Evolutionary conservation across 2,329 filamentous ascomycete species (phyloP).

Genomic region (Diaporthe capsici): DNA sequence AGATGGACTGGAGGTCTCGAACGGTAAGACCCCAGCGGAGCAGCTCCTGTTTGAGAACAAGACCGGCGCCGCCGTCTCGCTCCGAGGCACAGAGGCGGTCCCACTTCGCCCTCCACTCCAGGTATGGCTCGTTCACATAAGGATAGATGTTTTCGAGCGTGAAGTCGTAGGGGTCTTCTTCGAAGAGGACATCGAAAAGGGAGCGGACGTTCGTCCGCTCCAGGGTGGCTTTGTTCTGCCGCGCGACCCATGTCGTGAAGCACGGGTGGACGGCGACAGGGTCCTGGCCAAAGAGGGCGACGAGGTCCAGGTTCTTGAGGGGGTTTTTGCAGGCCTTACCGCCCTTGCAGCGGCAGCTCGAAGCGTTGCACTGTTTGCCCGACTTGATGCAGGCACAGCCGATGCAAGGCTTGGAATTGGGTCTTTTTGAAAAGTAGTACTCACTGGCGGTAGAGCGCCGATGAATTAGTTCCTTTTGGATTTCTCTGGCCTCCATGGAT

Average conservation of each 20-base stretch:
- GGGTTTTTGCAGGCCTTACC: slow-evolving; percentile 21
- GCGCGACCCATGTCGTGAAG: slow-evolving; percentile 34
- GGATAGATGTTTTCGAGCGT: background rate
- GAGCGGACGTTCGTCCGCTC: slow-evolving; percentile 3
- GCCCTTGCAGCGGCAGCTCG: slow-evolving; percentile 31
- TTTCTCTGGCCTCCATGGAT: background rate
- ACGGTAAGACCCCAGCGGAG: slow-evolving; percentile 33
- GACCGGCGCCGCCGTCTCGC: slow-evolving; percentile 1
- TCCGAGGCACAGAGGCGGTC: slow-evolving; percentile 19
- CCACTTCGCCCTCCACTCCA: slow-evolving; percentile 35
- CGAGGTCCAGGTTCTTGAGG: slow-evolving; percentile 25
- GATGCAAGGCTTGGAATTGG: background rate
- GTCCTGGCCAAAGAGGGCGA: slow-evolving; percentile 33
- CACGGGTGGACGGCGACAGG: slow-evolving; percentile 27
- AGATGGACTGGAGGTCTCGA: background rate
- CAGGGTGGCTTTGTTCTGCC: background rate
- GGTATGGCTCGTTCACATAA: slow-evolving; percentile 17
- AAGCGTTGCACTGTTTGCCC: slow-evolving; percentile 9
- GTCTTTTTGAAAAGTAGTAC: background rate
- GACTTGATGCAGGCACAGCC: slow-evolving; percentile 32
- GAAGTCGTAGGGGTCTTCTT: too few species aligned
- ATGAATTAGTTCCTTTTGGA: background rate
- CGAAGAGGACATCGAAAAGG: slow-evolving; percentile 21
- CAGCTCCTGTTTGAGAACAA: slow-evolving; percentile 37
- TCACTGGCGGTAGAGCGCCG: background rate